Evolutionary conservation across 2,329 filamentous ascomycete genomes (phyloP).

Genomic region (Pseudogymnoascus sp.): DNA sequence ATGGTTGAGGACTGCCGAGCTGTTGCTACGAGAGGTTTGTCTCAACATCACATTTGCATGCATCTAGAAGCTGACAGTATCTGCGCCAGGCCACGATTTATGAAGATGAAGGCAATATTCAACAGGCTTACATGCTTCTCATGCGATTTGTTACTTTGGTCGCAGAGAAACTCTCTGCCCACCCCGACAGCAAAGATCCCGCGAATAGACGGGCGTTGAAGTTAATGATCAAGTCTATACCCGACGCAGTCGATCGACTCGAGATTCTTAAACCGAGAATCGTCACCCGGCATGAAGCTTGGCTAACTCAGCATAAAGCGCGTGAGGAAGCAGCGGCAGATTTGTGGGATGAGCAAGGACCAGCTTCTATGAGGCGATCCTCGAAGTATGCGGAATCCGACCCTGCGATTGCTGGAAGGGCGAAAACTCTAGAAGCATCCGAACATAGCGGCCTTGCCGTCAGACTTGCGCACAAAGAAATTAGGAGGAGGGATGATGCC

Average conservation of each 20-base stretch:
- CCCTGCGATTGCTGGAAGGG: conserved; percentile 49
- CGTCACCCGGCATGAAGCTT: conserved; percentile 60
- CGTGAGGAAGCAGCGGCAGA: not conserved
- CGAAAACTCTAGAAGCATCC: conserved; percentile 57
- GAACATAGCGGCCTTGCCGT: conserved; percentile 71
- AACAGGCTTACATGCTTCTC: conserved; percentile 85
- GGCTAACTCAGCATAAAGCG: conserved; percentile 39
- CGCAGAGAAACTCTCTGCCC: conserved; percentile 62
- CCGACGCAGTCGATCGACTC: conserved; percentile 45
- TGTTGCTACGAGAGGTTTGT: conserved; percentile 61
- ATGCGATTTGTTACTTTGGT: conserved; percentile 84
- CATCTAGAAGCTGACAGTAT: conserved; percentile 17
- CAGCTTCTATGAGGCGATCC: conserved; percentile 12
- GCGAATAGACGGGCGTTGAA: conserved; percentile 47
- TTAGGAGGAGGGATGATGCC: conserved; percentile 56
- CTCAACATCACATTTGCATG: not conserved
- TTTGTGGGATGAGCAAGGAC: not conserved
- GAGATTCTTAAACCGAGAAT: conserved; percentile 76
- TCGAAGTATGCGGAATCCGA: conserved; percentile 45
- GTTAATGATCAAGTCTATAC: conserved; percentile 53
- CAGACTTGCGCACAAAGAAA: conserved; percentile 64
- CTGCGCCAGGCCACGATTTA: conserved; percentile 67
- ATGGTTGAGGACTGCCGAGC: conserved; percentile 75
- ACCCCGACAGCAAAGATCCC: conserved; percentile 65
- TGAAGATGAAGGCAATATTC: conserved; percentile 73